Percentiles rank a stretch among this genome's conserved stretches.
These are phyloP conservation scores for Pelagophyceae sp. DNA, from an alignment of 352 stramenopile genomes.

Conservation along the genomic window DNA sequence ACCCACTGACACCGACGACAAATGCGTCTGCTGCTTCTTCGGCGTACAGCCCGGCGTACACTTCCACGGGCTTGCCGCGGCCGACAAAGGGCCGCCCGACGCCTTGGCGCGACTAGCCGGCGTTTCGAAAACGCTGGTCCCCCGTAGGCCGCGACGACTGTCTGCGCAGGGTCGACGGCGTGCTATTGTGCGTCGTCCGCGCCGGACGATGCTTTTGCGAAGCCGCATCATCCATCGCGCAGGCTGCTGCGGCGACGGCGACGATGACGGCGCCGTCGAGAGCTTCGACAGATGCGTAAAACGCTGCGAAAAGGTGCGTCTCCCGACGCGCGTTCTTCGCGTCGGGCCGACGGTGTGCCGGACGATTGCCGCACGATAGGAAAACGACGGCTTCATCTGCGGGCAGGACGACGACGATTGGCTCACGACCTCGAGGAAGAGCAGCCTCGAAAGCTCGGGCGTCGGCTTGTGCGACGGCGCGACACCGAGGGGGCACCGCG, in stretches of 20 bases:
- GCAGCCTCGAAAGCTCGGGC: neutral
- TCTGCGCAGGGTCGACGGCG: neutral
- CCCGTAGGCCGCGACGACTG: neutral
- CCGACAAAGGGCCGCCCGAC: neutral
- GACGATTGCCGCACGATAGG: neutral
- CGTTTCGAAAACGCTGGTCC: neutral
- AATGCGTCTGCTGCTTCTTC: neutral
- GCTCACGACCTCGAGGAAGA: neutral
- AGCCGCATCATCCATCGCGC: too few relatives aligned
- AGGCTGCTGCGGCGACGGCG: neutral
- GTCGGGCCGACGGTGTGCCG: too few relatives aligned
- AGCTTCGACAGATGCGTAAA: neutral
- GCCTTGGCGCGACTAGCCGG: neutral
- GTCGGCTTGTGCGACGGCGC: neutral
- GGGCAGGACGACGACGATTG: neutral
- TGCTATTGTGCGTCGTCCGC: neutral
- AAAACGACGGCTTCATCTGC: neutral
- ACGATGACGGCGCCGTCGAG: neutral
- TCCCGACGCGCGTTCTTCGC: too few relatives aligned
- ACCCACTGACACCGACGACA: neutral
- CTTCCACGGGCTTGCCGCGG: too few relatives aligned
- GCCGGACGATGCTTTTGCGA: too few relatives aligned
- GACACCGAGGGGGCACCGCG: too few relatives aligned
- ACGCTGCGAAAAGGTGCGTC: neutral
- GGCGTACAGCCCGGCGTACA: too few relatives aligned